phyloP scores from a whole-genome alignment of 1,284 basidiomycete genomes.

The Farysia itapuensis region DNA sequence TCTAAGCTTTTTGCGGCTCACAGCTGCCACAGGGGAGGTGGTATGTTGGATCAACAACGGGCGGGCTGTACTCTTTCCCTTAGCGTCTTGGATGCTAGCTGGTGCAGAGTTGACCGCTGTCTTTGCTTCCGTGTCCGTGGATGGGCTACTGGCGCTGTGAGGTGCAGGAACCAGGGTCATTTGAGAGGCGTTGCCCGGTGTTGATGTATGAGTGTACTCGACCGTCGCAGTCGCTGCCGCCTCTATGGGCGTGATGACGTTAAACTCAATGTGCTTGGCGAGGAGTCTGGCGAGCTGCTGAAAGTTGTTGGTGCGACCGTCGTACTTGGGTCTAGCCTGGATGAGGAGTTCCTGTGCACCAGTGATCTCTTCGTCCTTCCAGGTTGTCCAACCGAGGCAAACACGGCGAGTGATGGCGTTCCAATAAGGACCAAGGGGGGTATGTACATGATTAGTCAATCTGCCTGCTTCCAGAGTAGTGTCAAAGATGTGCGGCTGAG shows the following conservation, averaged over 20 bases:
- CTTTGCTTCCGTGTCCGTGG: too few species aligned
- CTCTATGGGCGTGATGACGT: background rate
- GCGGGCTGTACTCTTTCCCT: too few species aligned
- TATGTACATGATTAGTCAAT: constrained; percentile 9
- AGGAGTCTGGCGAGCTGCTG: constrained; percentile 26
- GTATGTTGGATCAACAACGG: too few species aligned
- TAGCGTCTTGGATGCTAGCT: too few species aligned
- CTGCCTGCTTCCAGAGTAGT: constrained; percentile 18
- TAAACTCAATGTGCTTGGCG: constrained; percentile 20
- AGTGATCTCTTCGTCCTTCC: constrained; percentile 26
- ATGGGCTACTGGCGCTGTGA: too few species aligned
- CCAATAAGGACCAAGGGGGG: constrained; percentile 25
- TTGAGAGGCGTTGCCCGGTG: too few species aligned
- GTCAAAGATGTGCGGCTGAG: constrained; percentile 21
- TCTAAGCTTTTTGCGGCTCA: too few species aligned
- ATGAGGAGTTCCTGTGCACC: constrained; percentile 21
- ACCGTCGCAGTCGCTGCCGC: background rate
- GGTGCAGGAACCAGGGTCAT: too few species aligned
- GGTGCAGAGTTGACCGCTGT: too few species aligned
- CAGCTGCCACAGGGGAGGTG: too few species aligned
- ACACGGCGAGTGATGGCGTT: constrained; percentile 10
- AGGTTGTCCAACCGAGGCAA: constrained; percentile 31
- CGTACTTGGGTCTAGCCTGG: constrained; percentile 28
- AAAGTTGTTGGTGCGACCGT: constrained; percentile 27
- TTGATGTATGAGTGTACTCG: too few species aligned